Percentiles rank a stretch among this genome's conserved stretches.
phyloP scores from a whole-genome alignment of 164 flowering plant genomes.

The Chimonanthus praecox region DNA sequence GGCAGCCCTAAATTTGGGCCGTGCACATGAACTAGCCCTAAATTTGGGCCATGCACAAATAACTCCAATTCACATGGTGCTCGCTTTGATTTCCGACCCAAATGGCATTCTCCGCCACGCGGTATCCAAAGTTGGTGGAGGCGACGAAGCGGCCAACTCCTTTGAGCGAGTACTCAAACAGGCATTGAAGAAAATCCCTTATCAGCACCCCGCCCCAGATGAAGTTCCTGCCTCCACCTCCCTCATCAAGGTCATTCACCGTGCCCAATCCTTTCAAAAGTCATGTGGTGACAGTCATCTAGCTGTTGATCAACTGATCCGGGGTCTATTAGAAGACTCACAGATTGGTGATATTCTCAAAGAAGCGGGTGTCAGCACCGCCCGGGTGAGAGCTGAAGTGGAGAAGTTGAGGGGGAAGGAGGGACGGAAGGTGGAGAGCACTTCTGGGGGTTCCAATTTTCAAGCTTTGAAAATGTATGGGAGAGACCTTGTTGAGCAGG shows the following conservation, averaged over 20 bases:
- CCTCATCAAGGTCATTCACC: slow-evolving; percentile 52
- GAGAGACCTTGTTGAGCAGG: slow-evolving; percentile 84
- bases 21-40: slow-evolving; percentile 59
- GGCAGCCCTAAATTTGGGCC: slow-evolving; percentile 13
- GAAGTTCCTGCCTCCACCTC: slow-evolving; percentile 62
- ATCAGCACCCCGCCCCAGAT: slow-evolving; percentile 73
- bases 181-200: slow-evolving; percentile 60
- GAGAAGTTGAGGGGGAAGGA: slow-evolving; percentile 82
- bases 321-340: slow-evolving; percentile 84
- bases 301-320: slow-evolving; percentile 67
- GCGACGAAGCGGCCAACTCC: slow-evolving; percentile 50
- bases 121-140: slow-evolving; percentile 44
- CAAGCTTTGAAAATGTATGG: slow-evolving; percentile 93
- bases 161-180: slow-evolving; percentile 60
- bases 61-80: slow-evolving; percentile 71
- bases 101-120: slow-evolving; percentile 65
- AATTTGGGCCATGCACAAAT: slow-evolving; percentile 62
- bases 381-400: slow-evolving; percentile 64
- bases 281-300: slow-evolving; percentile 60
- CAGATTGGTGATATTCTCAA: slow-evolving; percentile 64
- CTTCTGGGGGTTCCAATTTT: slow-evolving; percentile 71
- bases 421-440: slow-evolving; percentile 80
- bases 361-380: slow-evolving; percentile 56
- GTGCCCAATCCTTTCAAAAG: slow-evolving; percentile 72
- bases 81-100: slow-evolving; percentile 45